Evolutionary conservation across 225 moss, liverwort and hornwort species (phyloP), one percentile per base, ranked within the genome.

Genomic region (Polytrichum formosum): DNA sequence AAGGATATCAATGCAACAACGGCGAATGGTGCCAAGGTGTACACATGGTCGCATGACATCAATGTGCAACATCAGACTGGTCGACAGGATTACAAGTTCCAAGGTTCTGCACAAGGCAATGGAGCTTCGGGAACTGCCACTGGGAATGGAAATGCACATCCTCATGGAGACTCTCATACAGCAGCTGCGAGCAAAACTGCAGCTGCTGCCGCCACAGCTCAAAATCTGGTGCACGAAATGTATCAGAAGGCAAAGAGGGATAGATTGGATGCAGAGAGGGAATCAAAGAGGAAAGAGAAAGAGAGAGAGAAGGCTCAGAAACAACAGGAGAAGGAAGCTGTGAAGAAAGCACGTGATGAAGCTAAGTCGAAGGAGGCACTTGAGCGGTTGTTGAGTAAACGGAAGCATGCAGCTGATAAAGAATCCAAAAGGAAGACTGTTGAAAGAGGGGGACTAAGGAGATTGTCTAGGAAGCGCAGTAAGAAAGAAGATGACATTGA

Each of bases 231-330:
- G 19, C 88, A 90, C 63, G 90, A 96, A 75, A 84, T 85, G 18
- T 93, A 66, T 60, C 81, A 84, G 2, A 91, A 79, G 79, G 83
- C 78, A 35, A 89, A 84, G 79, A 86, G 82, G 73, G 91, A 92
- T 1, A 80, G 92, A 79, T 75, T 90, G 30, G 87, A 88, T 72
- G 87, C 87, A n/a, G 91, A 91, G 80, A 93, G 85, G 77, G 93
- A 91, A 67, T 35, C 75, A 19, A 96, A 91, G 80, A 80, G 88
- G 67, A 90, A 77, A 64, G 85, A 84, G 71, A 93, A 78, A 69
- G 96, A 83, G 74, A 78, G 78, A 18, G 85, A 87, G 73, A 89
- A 84, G 67, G 67, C 81, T 23, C 73, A 56, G 6, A 71, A 73
- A 10, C 75, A 81, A 73, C 86, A 83, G 68, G 85, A 87, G 67